These are phyloP conservation scores for Dryadomyces quercus-mongolicae DNA, from an alignment of 2,329 filamentous ascomycete species.

Conservation along the genomic window DNA sequence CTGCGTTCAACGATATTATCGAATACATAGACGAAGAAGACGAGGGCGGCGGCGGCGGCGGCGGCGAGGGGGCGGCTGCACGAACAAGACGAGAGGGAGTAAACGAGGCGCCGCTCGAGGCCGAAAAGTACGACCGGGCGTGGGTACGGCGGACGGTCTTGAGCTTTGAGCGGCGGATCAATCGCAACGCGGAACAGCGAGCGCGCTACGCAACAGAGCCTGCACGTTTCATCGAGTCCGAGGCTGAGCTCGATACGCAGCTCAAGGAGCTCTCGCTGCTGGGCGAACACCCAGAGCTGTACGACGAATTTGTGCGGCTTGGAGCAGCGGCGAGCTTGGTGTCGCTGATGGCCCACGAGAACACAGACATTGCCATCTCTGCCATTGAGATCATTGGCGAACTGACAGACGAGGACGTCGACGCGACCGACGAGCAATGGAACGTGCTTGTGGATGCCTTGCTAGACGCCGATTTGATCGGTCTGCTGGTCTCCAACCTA, in stretches of 20 bases:
- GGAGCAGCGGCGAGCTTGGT: constrained; percentile 66
- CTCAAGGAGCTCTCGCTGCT: constrained; percentile 81
- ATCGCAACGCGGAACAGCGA: constrained; percentile 78
- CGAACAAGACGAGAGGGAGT: constrained; percentile 15
- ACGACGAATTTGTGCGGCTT: constrained; percentile 65
- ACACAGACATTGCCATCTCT: constrained; percentile 90
- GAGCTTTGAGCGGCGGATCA: constrained; percentile 82
- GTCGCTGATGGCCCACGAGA: constrained; percentile 79
- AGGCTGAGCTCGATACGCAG: constrained; percentile 80
- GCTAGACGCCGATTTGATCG: constrained; percentile 58
- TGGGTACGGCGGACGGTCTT: constrained; percentile 77
- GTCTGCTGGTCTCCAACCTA: constrained; percentile 67
- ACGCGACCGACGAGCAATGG: constrained; percentile 72
- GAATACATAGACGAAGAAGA: constrained; percentile 67
- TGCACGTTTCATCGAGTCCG: constrained; percentile 69
- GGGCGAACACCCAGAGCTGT: constrained; percentile 75
- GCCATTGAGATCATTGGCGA: constrained; percentile 83
- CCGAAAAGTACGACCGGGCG: constrained; percentile 69
- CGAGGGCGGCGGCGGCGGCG: constrained; percentile 16
- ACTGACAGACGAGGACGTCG: constrained; percentile 85
- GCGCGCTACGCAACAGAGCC: constrained; percentile 75
- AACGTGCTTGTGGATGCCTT: constrained; percentile 57
- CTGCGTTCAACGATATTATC: constrained; percentile 64
- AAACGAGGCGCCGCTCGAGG: constrained; percentile 36
- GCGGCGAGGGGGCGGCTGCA: constrained; percentile 34